Evolutionary conservation across 192 early-diverging fungal genomes (phyloP).

Genomic region (Rhizophagus clarus): DNA sequence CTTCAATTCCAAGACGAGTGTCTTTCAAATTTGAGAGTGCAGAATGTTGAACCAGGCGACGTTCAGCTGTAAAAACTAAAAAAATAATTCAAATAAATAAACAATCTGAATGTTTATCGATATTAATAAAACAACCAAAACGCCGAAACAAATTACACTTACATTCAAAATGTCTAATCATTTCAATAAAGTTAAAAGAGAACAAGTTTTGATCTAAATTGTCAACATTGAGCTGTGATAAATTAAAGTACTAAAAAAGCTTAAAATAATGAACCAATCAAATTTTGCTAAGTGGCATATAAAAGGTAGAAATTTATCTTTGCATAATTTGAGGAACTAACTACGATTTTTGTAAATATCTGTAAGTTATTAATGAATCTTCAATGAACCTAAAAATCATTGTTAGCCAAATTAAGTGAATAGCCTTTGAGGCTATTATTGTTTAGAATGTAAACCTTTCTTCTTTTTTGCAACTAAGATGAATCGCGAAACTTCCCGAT

Average conservation of each 20-base stretch:
- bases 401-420: no score
- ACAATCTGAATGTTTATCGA: no score
- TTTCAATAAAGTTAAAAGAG: neutral
- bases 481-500: no score
- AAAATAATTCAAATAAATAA: neutral
- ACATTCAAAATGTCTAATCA: slow-evolving; percentile 32
- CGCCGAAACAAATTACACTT: neutral
- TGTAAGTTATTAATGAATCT: neutral
- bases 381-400: no score
- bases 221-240: no score
- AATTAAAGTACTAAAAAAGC: no score
- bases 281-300: neutral
- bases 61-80: slow-evolving; percentile 55
- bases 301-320: neutral
- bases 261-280: neutral
- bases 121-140: no score
- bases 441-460: no score
- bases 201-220: neutral
- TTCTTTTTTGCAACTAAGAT: no score
- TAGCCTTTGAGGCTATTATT: no score
- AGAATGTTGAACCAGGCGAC: slow-evolving; percentile 58
- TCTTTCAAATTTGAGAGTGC: slow-evolving; percentile 61
- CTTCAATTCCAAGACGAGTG: slow-evolving; percentile 78
- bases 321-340: neutral
- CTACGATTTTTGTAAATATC: neutral